phyloP scores from a whole-genome alignment of 2,329 filamentous ascomycete species.

The Paraphoma chrysanthemicola region DNA sequence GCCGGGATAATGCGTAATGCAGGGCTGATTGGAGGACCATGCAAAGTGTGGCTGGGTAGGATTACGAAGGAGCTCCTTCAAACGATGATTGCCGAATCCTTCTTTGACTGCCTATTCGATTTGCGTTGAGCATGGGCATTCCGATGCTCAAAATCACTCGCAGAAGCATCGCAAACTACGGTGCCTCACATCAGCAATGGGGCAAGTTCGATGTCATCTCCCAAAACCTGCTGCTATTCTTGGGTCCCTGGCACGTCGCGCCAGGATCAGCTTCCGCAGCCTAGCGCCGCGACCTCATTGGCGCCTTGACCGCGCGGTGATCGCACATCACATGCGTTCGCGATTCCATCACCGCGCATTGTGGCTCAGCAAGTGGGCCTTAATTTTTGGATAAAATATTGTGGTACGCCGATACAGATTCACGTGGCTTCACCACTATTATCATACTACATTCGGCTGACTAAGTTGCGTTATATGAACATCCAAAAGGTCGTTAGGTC shows the following conservation, averaged over 20 bases:
- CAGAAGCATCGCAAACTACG: no score
- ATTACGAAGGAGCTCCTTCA: background rate
- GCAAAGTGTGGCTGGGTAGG: slow-evolving; percentile 25
- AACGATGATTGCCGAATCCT: background rate
- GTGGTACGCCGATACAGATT: background rate
- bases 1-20: slow-evolving; percentile 20
- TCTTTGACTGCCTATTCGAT: background rate
- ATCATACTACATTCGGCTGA: slow-evolving; percentile 4
- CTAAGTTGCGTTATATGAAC: slow-evolving; percentile 14
- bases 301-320: slow-evolving; percentile 12
- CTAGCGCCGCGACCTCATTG: slow-evolving; percentile 26
- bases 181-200: slow-evolving; percentile 22
- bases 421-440: background rate
- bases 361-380: background rate
- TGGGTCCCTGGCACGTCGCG: slow-evolving; percentile 10
- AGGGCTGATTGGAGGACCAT: slow-evolving; percentile 23
- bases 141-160: background rate
- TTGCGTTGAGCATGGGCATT: background rate
- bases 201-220: slow-evolving; percentile 17
- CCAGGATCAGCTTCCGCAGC: slow-evolving; percentile 11
- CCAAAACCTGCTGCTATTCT: slow-evolving; percentile 35
- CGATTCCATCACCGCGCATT: background rate
- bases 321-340: slow-evolving; percentile 16
- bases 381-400: background rate
- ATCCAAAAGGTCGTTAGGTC: slow-evolving; percentile 2